phyloP scores from a whole-genome alignment of 2,329 filamentous ascomycete genomes.

The Pyricularia pennisetigena region DNA sequence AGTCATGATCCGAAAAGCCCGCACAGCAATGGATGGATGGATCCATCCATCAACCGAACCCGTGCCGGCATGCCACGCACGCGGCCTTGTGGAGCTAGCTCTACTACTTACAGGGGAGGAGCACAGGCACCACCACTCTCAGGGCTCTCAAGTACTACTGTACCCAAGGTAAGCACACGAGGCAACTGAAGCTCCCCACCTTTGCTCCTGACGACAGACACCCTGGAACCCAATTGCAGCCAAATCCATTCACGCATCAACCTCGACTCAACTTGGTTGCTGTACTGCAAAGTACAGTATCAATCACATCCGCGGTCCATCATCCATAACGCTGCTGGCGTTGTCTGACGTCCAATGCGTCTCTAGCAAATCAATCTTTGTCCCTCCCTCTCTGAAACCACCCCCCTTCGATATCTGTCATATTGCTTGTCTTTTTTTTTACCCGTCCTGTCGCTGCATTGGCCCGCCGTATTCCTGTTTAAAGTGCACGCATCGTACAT shows the following conservation, averaged over 20 bases:
- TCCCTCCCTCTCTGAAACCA: background rate
- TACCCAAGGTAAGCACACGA: background rate
- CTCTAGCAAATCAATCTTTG: background rate
- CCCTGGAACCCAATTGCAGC: background rate
- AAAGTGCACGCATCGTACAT: background rate
- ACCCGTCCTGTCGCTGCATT: background rate
- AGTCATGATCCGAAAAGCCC: background rate
- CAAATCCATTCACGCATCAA: background rate
- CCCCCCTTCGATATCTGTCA: too few species aligned
- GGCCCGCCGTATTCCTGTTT: background rate
- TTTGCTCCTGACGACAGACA: background rate
- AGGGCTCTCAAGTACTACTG: background rate
- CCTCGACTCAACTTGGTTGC: background rate
- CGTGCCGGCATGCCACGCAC: background rate
- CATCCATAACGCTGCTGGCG: background rate
- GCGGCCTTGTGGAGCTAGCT: background rate
- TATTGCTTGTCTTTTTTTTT: background rate
- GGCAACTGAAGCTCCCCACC: background rate
- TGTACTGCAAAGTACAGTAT: background rate
- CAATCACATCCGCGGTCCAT: background rate
- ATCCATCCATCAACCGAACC: conserved; percentile 1
- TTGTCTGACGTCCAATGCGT: background rate
- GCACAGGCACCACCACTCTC: background rate
- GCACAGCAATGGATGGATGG: background rate
- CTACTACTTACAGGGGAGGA: background rate